Conservation (phyloP, 2,329 filamentous ascomycete species). For the Penicillium brasilianum region DNA sequence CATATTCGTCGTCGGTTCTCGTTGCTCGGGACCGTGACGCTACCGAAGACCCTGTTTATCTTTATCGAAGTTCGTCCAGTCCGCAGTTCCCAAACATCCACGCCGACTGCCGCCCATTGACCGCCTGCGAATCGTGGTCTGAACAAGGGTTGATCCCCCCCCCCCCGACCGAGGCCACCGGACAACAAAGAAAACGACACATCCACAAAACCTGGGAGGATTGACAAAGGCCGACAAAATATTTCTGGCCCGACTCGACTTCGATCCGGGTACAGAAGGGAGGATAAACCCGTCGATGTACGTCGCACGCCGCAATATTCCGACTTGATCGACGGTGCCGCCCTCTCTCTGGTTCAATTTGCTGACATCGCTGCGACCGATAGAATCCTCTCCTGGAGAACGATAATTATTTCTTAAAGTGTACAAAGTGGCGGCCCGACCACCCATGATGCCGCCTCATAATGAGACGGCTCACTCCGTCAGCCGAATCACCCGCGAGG, state of each 20-base stretch:
- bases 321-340: neutral
- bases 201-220: neutral
- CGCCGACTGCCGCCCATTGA: constrained; percentile 15
- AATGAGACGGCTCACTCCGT: constrained; percentile 62
- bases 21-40: neutral
- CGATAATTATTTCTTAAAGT: constrained; percentile 1
- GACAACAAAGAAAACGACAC: constrained; percentile 5
- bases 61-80: neutral
- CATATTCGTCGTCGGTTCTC: no score
- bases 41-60: neutral
- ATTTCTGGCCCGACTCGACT: neutral
- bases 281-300: constrained; percentile 3
- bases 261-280: neutral
- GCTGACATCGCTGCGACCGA: constrained; percentile 21
- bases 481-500: constrained; percentile 70
- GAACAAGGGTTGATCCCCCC: constrained; percentile 14
- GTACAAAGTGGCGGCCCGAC: constrained; percentile 49
- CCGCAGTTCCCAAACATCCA: constrained; percentile 3
- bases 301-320: constrained; percentile 6
- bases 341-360: neutral
- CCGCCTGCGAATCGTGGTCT: constrained; percentile 16
- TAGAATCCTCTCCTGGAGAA: constrained; percentile 10
- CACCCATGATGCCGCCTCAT: constrained; percentile 44
- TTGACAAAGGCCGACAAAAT: neutral
- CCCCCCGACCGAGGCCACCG: constrained; percentile 12